Percentiles rank a stretch among this genome's conserved stretches.
phyloP scores from a whole-genome alignment of 179 eudicot species.

The Heliamphora pulchella region DNA sequence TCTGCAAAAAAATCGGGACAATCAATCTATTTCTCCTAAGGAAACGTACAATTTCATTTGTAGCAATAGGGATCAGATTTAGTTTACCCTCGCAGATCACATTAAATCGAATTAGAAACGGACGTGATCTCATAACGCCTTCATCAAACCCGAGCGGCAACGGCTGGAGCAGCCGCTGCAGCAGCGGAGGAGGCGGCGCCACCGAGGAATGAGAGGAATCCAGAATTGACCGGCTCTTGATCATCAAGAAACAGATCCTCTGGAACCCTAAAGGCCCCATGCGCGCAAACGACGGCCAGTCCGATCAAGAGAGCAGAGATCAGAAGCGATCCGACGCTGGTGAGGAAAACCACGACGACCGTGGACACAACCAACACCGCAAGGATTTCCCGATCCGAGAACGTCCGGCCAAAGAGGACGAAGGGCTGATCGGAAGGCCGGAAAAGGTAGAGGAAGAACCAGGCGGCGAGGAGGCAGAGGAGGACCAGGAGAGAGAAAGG shows the following conservation, averaged over 20 bases:
- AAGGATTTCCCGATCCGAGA: constrained; percentile 52
- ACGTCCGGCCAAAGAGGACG: constrained; percentile 43
- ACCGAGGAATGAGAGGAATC: constrained; percentile 45
- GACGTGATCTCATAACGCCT: too few relatives aligned
- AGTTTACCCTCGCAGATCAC: too few relatives aligned
- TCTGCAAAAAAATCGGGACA: too few relatives aligned
- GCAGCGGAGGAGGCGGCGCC: constrained; percentile 30
- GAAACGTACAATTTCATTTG: too few relatives aligned
- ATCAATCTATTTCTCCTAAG: too few relatives aligned
- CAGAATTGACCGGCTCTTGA: constrained; percentile 35
- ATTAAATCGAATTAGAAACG: too few relatives aligned
- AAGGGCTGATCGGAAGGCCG: constrained; percentile 63
- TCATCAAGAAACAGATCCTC: constrained; percentile 69
- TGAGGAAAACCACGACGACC: constrained; percentile 43
- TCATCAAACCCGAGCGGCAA: constrained; percentile 35
- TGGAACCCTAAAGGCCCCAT: constrained; percentile 54
- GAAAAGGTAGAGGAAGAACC: constrained; percentile 73
- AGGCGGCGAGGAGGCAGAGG: constrained; percentile 45
- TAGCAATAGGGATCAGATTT: too few relatives aligned
- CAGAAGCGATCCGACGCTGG: constrained; percentile 56
- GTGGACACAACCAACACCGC: constrained; percentile 27
- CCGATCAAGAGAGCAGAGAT: constrained; percentile 57
- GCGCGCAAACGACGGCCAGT: constrained; percentile 37
- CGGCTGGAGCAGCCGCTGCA: constrained; percentile 23
- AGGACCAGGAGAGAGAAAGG: constrained; percentile 61